Evolutionary conservation across 306 rosid genomes (phyloP).

Genomic region (Abrus pulchellus): DNA sequence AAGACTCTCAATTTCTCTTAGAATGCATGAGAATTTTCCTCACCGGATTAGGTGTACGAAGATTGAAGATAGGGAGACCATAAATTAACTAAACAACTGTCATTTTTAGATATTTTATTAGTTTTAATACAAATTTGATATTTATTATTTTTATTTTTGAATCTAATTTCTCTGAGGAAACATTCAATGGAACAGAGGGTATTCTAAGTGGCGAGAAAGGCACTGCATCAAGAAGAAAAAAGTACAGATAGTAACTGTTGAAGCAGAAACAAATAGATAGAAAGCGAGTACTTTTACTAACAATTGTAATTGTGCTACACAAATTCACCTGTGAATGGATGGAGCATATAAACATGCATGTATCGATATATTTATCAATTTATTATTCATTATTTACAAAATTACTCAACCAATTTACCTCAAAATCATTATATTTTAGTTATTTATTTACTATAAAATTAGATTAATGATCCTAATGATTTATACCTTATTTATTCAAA

Average conservation of each 20-base stretch:
- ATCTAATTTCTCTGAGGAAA: no score
- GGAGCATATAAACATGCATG: constrained; percentile 27
- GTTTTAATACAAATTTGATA: no score
- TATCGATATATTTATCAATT: constrained; percentile 29
- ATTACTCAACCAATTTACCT: no score
- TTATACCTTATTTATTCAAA: no score
- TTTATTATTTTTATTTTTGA: no score
- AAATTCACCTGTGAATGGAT: constrained; percentile 49
- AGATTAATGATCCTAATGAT: no score
- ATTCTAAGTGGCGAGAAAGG: constrained; percentile 7
- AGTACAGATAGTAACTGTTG: constrained; percentile 51
- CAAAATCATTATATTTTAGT: no score
- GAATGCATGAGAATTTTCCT: background rate
- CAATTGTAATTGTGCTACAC: background rate
- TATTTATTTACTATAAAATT: no score
- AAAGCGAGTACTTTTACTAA: background rate
- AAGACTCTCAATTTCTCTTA: background rate
- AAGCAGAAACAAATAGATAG: constrained; percentile 33
- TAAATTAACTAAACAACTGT: no score
- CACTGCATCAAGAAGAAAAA: constrained; percentile 42
- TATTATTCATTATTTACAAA: background rate
- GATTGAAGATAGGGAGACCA: background rate
- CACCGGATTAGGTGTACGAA: background rate
- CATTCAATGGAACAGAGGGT: background rate
- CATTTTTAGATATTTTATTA: no score